Evolutionary conservation across 805 yeast species (phyloP).

Genomic region (Candida xiaguanensis): DNA sequence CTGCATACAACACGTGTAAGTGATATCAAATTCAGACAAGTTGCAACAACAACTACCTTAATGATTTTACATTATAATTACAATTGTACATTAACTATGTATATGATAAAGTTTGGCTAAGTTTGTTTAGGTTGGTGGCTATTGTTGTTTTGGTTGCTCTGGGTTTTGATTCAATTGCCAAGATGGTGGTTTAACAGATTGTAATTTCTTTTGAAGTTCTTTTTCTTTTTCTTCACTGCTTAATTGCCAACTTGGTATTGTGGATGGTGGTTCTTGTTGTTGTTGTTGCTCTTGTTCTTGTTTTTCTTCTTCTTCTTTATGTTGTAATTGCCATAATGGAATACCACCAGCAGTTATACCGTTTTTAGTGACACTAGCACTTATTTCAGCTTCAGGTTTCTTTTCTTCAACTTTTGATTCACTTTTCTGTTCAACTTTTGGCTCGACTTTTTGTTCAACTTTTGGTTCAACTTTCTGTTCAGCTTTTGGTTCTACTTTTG

Average conservation of each 20-base stretch:
- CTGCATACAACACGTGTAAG: slow-evolving; percentile 2
- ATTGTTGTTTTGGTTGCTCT: background rate
- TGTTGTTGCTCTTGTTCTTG: slow-evolving; percentile 13
- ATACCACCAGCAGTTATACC: slow-evolving; percentile 39
- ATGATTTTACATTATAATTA: no score
- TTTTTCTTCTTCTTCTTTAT: slow-evolving; percentile 28
- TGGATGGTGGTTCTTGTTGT: slow-evolving; percentile 6
- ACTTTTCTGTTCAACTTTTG: background rate
- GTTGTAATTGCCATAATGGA: slow-evolving; percentile 43
- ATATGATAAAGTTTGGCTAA: no score
- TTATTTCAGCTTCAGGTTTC: slow-evolving; percentile 7
- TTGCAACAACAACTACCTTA: no score
- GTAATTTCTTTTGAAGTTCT: slow-evolving; percentile 24
- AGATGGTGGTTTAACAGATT: slow-evolving; percentile 40
- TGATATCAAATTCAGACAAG: no score
- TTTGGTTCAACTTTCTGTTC: slow-evolving; percentile 1
- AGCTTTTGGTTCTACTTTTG: slow-evolving; percentile 5
- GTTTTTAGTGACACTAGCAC: slow-evolving; percentile 14
- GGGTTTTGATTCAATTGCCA: slow-evolving; percentile 35
- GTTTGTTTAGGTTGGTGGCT: background rate
- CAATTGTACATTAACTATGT: no score
- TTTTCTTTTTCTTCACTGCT: slow-evolving; percentile 17
- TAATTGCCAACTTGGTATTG: slow-evolving; percentile 11
- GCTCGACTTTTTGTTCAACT: slow-evolving; percentile 6
- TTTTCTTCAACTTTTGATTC: slow-evolving; percentile 6